A percentile compares a stretch with the other conserved stretches of the same genome.
phyloP scores from a whole-genome alignment of 1,284 basidiomycete species.

The Cronartium quercuum region DNA sequence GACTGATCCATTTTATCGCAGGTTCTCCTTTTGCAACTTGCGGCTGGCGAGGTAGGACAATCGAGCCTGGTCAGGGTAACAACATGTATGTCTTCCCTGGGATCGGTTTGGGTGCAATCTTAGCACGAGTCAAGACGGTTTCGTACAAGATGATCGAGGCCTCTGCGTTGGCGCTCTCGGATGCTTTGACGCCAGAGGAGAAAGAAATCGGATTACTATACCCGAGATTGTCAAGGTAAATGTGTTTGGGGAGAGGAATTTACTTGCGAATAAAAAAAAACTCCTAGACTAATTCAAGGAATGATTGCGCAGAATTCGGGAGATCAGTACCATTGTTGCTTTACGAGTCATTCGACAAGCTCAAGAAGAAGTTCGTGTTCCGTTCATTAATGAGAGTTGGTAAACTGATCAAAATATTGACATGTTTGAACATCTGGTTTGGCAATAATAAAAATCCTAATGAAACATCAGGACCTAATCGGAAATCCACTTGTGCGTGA shows the following conservation, averaged over 20 bases:
- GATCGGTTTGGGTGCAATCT: conserved; percentile 62
- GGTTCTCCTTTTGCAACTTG: conserved; percentile 70
- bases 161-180: conserved; percentile 64
- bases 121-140: conserved; percentile 57
- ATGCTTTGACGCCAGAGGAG: conserved; percentile 69
- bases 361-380: conserved; percentile 24
- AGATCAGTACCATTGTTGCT: conserved; percentile 36
- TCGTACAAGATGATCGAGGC: conserved; percentile 51
- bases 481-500: conserved; percentile 14
- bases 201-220: conserved; percentile 34
- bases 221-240: conserved; percentile 29
- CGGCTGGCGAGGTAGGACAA: conserved; percentile 57
- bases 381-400: too few relatives aligned
- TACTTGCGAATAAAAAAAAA: too few relatives aligned
- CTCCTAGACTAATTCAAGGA: not conserved
- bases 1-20: not conserved
- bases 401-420: too few relatives aligned
- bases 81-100: conserved; percentile 62
- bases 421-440: too few relatives aligned
- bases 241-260: not conserved
- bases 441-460: not conserved
- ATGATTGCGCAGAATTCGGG: conserved; percentile 15
- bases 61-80: conserved; percentile 83
- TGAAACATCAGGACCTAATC: conserved; percentile 14
- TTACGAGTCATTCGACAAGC: conserved; percentile 30